Evolutionary conservation across 140 eudicot genomes (phyloP).

Genomic region (Cichorium intybus): DNA sequence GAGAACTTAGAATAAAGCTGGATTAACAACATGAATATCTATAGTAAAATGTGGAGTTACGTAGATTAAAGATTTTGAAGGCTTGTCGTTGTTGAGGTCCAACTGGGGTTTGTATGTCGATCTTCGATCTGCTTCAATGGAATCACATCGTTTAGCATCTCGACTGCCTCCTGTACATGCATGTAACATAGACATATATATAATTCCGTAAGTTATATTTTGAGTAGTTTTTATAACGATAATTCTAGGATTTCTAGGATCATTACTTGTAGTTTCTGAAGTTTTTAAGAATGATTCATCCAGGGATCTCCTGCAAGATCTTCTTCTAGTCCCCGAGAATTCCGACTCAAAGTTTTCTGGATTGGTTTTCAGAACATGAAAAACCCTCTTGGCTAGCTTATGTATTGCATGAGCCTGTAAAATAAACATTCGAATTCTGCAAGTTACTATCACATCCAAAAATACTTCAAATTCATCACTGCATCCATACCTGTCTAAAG

Average conservation of each 20-base stretch:
- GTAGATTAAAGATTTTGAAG: constrained; percentile 29
- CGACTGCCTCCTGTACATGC: constrained; percentile 25
- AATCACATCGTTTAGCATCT: constrained; percentile 26
- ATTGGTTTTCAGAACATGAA: constrained; percentile 59
- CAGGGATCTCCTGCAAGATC: constrained; percentile 58
- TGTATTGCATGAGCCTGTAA: constrained; percentile 83
- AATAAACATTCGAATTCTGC: neutral
- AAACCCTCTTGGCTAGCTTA: constrained; percentile 70
- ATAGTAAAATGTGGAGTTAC: constrained; percentile 41
- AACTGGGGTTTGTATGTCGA: constrained; percentile 41
- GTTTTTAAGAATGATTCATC: constrained; percentile 25
- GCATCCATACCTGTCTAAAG: constrained; percentile 70
- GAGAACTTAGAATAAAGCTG: neutral
- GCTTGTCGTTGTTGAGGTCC: constrained; percentile 19
- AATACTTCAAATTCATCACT: neutral
- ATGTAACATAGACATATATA: neutral
- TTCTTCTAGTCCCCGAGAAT: constrained; percentile 58
- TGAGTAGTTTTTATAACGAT: neutral
- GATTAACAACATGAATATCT: neutral
- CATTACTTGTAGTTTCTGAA: constrained; percentile 6
- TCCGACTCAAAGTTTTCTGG: constrained; percentile 65
- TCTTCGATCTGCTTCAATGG: constrained; percentile 45
- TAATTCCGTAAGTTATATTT: neutral
- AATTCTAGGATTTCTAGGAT: constrained; percentile 13
- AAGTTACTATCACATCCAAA: neutral